Base-by-base conservation (phyloP, 2,329 filamentous ascomycete genomes). In the Fusarium sp. region DNA sequence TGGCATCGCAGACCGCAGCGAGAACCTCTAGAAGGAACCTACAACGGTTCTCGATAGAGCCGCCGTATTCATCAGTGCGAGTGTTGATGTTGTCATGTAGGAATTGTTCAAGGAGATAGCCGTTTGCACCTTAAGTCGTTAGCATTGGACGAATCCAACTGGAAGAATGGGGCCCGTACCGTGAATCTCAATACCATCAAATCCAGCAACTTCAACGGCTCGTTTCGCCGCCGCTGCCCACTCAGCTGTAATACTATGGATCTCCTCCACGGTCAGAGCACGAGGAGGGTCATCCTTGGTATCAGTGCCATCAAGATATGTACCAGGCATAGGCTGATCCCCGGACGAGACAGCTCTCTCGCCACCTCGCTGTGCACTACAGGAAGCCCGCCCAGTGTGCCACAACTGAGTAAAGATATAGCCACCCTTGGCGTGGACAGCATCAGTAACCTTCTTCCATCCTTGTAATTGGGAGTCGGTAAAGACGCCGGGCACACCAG, bases 241-340 rank as follows among this genome's bases (percentile, higher is more conserved):
- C 3, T 86, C 86, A 3, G 78, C 76, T 73, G 92, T 91, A 63
- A 91, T 82, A 3, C 83, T 78, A 55, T 88, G 82, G 59, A 94
- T 93, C 38, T 93, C 90, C 0, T 85, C 79, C 20, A 86, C 80
- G 0, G 87, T 90, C 86, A 94, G 86, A 12, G 84, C 88, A 54
- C 86, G 87, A 4, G 91, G 91, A 5, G 87, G 69, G 49, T 67
- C 76, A 37, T 77, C 69, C 43, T 66, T 62, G 55, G 68, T 71
- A 35, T 56, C 58, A 13, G 63, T 71, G 24, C 75, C 60, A 63
- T 74, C 86, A 1, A 80, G 78, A 3, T 81, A 80, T n/a, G 88
- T 83, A 0, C 86, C 85, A 43, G 84, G 80, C 8, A 85, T 79
- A 16, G 77, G 74, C 7, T 71, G 66, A 12, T 74, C 69, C n/a